Evolutionary conservation across 2,329 filamentous ascomycete genomes (phyloP).

Genomic region (Hymenoscyphus albidus): DNA sequence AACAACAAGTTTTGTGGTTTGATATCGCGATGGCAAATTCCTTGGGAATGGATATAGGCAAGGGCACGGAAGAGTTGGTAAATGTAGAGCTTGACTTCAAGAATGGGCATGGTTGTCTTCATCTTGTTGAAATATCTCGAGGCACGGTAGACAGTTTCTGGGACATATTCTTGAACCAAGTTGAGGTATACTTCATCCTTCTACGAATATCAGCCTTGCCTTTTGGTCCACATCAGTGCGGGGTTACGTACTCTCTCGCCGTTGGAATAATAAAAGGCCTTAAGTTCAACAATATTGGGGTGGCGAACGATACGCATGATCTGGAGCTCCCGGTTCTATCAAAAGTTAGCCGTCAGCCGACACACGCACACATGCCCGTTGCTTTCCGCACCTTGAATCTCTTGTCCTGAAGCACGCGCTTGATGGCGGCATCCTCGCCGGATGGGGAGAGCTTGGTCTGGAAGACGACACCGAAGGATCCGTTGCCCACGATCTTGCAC

Average conservation of each 20-base stretch:
- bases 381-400: slow-evolving; percentile 80
- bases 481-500: slow-evolving; percentile 99
- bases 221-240: slow-evolving; percentile 28
- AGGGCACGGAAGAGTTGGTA: slow-evolving; percentile 98
- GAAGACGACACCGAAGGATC: slow-evolving; percentile 97
- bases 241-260: slow-evolving; percentile 76
- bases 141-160: slow-evolving; percentile 96
- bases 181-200: slow-evolving; percentile 99
- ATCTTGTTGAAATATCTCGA: slow-evolving; percentile 99
- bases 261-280: slow-evolving; percentile 99
- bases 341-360: slow-evolving; percentile 31
- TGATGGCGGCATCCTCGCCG: slow-evolving; percentile 97
- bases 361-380: background rate
- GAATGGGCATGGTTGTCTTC: slow-evolving; percentile 98
- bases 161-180: slow-evolving; percentile 94
- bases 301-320: slow-evolving; percentile 99
- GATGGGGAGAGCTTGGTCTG: slow-evolving; percentile 98
- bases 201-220: slow-evolving; percentile 42
- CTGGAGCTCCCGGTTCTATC: slow-evolving; percentile 93
- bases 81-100: slow-evolving; percentile 99
- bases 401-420: slow-evolving; percentile 98
- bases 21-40: slow-evolving; percentile 98
- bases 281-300: slow-evolving; percentile 97
- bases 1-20: slow-evolving; percentile 97
- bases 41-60: slow-evolving; percentile 98